A percentile compares a stretch with the other conserved stretches of the same genome.
Evolutionary conservation across 768 basidiomycete genomes (phyloP).

Genomic region (Goffeauzyma gilvescens): DNA sequence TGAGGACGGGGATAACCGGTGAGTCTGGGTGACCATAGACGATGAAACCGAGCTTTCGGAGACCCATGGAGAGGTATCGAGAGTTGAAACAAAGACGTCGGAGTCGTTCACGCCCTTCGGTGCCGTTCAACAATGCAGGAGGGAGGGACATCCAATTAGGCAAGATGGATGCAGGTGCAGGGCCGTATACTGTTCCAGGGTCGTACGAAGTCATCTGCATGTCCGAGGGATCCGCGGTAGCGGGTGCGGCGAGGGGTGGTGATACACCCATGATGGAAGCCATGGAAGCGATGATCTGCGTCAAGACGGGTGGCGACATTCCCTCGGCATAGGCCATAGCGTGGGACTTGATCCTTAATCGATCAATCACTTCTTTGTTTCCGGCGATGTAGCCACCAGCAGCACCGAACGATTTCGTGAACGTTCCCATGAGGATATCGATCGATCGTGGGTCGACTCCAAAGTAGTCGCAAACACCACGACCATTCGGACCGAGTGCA

Average conservation of each 20-base stretch:
- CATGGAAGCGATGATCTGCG: slow-evolving; percentile 81
- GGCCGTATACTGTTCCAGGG: slow-evolving; percentile 37
- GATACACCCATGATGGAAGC: slow-evolving; percentile 79
- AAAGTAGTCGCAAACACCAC: slow-evolving; percentile 91
- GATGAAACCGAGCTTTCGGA: slow-evolving; percentile 88
- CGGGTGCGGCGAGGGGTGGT: slow-evolving; percentile 31
- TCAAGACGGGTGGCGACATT: slow-evolving; percentile 75
- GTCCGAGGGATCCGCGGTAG: slow-evolving; percentile 21
- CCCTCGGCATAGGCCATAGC: slow-evolving; percentile 72
- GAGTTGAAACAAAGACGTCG: slow-evolving; percentile 86
- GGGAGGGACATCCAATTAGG: slow-evolving; percentile 67
- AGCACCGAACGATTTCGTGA: slow-evolving; percentile 43
- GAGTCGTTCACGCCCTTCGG: slow-evolving; percentile 63
- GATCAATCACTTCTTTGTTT: slow-evolving; percentile 56
- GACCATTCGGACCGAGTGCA: slow-evolving; percentile 80
- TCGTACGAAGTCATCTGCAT: slow-evolving; percentile 12
- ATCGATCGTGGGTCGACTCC: slow-evolving; percentile 56
- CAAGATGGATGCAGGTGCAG: slow-evolving; percentile 45
- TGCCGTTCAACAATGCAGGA: slow-evolving; percentile 52
- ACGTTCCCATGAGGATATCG: slow-evolving; percentile 95
- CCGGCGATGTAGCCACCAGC: slow-evolving; percentile 91
- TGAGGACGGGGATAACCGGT: slow-evolving; percentile 76
- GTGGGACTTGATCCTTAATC: slow-evolving; percentile 61
- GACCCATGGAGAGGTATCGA: slow-evolving; percentile 67
- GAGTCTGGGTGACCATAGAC: slow-evolving; percentile 79